phyloP scores from a whole-genome alignment of 148 eudicot species.

The Tetragonia tetragonoides region DNA sequence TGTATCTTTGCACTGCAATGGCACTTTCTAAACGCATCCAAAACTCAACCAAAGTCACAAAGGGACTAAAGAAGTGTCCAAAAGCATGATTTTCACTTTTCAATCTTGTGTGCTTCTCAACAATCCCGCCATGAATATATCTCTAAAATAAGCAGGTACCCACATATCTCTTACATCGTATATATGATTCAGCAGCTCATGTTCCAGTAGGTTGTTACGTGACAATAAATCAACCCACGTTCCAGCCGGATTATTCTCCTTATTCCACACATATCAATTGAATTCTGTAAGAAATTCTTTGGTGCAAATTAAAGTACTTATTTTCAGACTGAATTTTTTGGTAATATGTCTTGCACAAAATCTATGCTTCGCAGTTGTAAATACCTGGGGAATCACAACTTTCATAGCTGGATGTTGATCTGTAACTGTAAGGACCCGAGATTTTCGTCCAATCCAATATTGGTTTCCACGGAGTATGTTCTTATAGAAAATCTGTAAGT shows the following conservation, averaged over 20 bases:
- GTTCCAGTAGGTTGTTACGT: no score
- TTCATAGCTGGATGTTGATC: slow-evolving; percentile 10
- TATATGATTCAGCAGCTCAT: no score
- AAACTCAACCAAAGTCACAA: not conserved
- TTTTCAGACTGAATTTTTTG: not conserved
- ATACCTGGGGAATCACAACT: not conserved
- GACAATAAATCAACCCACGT: no score
- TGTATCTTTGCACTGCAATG: not conserved
- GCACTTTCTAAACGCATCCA: not conserved
- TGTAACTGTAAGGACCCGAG: no score
- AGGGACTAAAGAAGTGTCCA: not conserved
- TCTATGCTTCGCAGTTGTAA: not conserved
- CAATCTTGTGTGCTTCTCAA: not conserved
- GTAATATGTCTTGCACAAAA: slow-evolving; percentile 8
- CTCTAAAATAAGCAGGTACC: slow-evolving; percentile 9
- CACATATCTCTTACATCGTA: not conserved
- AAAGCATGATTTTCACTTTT: not conserved
- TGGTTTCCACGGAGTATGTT: no score
- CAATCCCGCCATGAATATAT: not conserved
- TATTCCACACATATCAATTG: not conserved
- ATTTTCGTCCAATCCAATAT: no score
- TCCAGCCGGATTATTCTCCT: no score
- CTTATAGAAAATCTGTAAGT: no score
- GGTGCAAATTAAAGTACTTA: not conserved
- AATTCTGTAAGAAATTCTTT: not conserved